Percentiles rank a stretch among this genome's conserved stretches.
Conservation (phyloP, 768 basidiomycete species). For the Daedaleopsis sinensis region DNA sequence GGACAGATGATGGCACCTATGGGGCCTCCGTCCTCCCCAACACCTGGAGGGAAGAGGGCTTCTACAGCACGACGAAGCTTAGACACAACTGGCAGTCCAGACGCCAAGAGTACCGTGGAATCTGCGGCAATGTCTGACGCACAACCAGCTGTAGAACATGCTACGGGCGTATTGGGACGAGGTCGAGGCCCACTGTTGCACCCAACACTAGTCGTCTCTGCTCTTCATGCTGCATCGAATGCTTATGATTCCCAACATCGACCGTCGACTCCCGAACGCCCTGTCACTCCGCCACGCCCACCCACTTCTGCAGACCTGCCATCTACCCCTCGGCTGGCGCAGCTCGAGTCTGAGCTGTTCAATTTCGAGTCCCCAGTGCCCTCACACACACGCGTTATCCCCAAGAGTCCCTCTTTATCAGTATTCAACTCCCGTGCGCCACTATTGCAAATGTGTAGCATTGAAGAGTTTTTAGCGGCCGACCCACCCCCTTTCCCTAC, state of each 20-base stretch:
- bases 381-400: constrained; percentile 22
- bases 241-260: background rate
- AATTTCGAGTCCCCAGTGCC: constrained; percentile 13
- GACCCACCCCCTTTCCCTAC: constrained; percentile 1
- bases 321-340: constrained; percentile 11
- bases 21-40: constrained; percentile 11
- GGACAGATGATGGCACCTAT: constrained; percentile 5
- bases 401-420: constrained; percentile 36
- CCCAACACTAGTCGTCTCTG: constrained; percentile 8
- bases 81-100: background rate
- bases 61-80: background rate
- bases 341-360: constrained; percentile 12
- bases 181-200: background rate
- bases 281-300: background rate
- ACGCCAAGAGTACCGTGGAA: background rate
- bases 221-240: background rate
- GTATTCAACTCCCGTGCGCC: constrained; percentile 11
- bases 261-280: constrained; percentile 2
- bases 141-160: background rate
- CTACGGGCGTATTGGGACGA: background rate
- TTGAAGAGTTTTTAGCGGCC: constrained; percentile 3
- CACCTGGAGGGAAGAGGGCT: background rate
- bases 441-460: constrained; percentile 2
- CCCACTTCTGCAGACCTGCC: constrained; percentile 1
- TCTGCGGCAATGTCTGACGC: background rate